phyloP scores from a whole-genome alignment of 805 yeast genomes.

The Helenozyma baotianmanensis region DNA sequence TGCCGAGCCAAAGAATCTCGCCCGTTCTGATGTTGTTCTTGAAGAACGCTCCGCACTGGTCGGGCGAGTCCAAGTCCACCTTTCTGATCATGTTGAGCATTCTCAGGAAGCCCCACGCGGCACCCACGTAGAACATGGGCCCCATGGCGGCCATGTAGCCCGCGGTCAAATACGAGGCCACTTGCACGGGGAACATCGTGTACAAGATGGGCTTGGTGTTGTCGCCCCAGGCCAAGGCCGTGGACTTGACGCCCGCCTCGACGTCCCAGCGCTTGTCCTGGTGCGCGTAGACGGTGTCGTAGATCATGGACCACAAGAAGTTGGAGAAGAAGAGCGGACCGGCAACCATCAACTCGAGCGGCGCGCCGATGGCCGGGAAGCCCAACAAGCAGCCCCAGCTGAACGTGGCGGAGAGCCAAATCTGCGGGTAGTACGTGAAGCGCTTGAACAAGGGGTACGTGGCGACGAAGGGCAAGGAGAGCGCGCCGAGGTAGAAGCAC shows the following conservation, averaged over 20 bases:
- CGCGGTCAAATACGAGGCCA: slow-evolving; percentile 56
- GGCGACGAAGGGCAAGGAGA: slow-evolving; percentile 72
- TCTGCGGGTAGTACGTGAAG: slow-evolving; percentile 94
- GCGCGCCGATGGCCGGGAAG: slow-evolving; percentile 91
- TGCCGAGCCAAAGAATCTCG: slow-evolving; percentile 59
- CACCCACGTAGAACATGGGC: slow-evolving; percentile 72
- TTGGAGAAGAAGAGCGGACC: slow-evolving; percentile 71
- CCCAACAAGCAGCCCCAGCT: slow-evolving; percentile 95
- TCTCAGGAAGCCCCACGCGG: slow-evolving; percentile 64
- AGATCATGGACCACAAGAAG: slow-evolving; percentile 89
- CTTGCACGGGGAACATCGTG: slow-evolving; percentile 63
- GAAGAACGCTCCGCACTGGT: slow-evolving; percentile 79
- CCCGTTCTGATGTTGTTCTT: slow-evolving; percentile 75
- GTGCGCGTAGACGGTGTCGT: slow-evolving; percentile 96
- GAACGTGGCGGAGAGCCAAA: slow-evolving; percentile 72
- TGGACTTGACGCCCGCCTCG: slow-evolving; percentile 87
- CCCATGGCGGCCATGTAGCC: slow-evolving; percentile 80
- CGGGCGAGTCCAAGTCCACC: slow-evolving; percentile 78
- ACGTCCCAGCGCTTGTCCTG: slow-evolving; percentile 90
- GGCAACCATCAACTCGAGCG: slow-evolving; percentile 70
- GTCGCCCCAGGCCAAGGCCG: slow-evolving; percentile 93
- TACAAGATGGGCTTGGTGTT: slow-evolving; percentile 66
- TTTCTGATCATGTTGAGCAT: slow-evolving; percentile 61
- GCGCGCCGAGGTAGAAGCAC: slow-evolving; percentile 79
- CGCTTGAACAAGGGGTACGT: slow-evolving; percentile 92